Evolutionary conservation across 2,329 filamentous ascomycete genomes (phyloP).

Genomic region (Botryotinia globosa): DNA sequence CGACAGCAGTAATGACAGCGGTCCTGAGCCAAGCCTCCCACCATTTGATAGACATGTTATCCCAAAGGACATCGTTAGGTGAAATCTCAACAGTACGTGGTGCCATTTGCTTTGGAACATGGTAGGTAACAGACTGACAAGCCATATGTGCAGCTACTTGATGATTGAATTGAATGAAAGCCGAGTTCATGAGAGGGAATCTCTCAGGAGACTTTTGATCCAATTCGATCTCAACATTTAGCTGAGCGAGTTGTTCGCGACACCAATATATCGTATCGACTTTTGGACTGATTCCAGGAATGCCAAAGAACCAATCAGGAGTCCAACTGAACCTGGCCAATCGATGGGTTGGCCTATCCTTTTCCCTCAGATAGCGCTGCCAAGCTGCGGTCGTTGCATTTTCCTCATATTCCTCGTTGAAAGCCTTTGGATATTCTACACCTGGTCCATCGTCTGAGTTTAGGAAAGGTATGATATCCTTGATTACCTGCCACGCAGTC

Average conservation of each 20-base stretch:
- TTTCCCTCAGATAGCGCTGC: slow-evolving; percentile 77
- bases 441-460: slow-evolving; percentile 32
- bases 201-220: slow-evolving; percentile 84
- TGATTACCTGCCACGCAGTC: slow-evolving; percentile 51
- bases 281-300: slow-evolving; percentile 82
- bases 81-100: slow-evolving; percentile 91
- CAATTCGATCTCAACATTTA: slow-evolving; percentile 88
- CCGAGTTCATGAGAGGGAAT: slow-evolving; percentile 90
- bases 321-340: slow-evolving; percentile 60
- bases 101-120: slow-evolving; percentile 89
- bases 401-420: slow-evolving; percentile 59
- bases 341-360: slow-evolving; percentile 81
- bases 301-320: slow-evolving; percentile 67
- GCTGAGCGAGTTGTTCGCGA: slow-evolving; percentile 76
- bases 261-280: slow-evolving; percentile 95
- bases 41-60: slow-evolving; percentile 95
- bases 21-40: slow-evolving; percentile 74
- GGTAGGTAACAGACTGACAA: slow-evolving; percentile 86
- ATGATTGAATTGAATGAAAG: slow-evolving; percentile 98
- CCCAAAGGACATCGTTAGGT: slow-evolving; percentile 90
- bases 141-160: slow-evolving; percentile 98
- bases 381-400: slow-evolving; percentile 68
- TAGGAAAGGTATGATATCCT: slow-evolving; percentile 48
- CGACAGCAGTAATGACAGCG: slow-evolving; percentile 60
- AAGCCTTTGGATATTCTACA: slow-evolving; percentile 57